phyloP scores from a whole-genome alignment of 2,329 filamentous ascomycete genomes.

The Macrophomina phaseolina region DNA sequence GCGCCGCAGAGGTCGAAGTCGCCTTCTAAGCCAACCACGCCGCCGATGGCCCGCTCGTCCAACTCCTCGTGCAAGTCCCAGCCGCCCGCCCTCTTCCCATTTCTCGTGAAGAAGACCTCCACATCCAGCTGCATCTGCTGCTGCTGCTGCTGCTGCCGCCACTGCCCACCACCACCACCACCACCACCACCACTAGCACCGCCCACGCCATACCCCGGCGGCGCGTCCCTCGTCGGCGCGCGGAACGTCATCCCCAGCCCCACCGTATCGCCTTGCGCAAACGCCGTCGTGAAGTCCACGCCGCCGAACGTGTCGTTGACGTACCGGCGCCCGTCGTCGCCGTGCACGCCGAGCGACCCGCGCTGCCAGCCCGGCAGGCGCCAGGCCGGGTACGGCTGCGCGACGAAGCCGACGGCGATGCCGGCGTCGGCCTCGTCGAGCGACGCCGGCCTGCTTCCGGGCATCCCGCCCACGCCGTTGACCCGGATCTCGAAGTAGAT shows the following conservation, averaged over 20 bases:
- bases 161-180: too few relatives aligned
- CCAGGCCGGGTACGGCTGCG: conserved; percentile 77
- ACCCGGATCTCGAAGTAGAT: conserved; percentile 77
- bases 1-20: conserved; percentile 73
- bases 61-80: conserved; percentile 80
- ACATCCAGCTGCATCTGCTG: conserved; percentile 50
- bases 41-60: conserved; percentile 67
- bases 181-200: neutral
- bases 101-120: conserved; percentile 72
- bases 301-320: conserved; percentile 78
- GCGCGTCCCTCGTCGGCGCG: conserved; percentile 38
- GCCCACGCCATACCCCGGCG: conserved; percentile 41
- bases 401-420: conserved; percentile 72
- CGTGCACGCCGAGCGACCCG: conserved; percentile 75
- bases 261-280: conserved; percentile 68
- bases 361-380: conserved; percentile 83
- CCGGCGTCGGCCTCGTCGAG: conserved; percentile 55
- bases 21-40: conserved; percentile 70
- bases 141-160: neutral
- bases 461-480: conserved; percentile 46
- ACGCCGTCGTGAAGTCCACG: conserved; percentile 68
- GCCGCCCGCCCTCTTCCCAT: conserved; percentile 63
- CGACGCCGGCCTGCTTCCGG: neutral
- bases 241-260: conserved; percentile 73
- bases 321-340: conserved; percentile 78